These are phyloP conservation scores for Straminergon stramineum DNA, from an alignment of 225 moss, liverwort and hornwort genomes.

Conservation along the genomic window DNA sequence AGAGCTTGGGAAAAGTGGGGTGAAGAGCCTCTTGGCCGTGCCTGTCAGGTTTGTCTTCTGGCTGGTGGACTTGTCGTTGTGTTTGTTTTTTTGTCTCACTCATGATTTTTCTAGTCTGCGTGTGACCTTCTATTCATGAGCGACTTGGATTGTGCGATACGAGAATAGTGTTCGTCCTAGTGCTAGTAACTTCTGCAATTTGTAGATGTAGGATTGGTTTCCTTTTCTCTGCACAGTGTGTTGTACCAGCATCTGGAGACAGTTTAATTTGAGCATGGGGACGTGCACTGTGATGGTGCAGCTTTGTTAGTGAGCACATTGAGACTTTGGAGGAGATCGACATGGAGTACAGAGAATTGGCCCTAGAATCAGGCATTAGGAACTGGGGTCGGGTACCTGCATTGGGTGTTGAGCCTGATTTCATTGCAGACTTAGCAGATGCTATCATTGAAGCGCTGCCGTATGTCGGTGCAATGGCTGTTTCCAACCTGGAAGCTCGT, in stretches of 20 bases:
- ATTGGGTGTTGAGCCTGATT: constrained; percentile 73
- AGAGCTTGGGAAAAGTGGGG: constrained; percentile 78
- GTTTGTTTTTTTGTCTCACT: not conserved
- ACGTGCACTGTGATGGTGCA: constrained; percentile 20
- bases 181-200: not conserved
- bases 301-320: constrained; percentile 97
- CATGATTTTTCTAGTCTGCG: not conserved
- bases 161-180: not conserved
- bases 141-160: not conserved
- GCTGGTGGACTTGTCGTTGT: not conserved
- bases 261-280: not conserved
- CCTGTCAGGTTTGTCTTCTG: constrained; percentile 70
- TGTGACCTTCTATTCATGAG: not conserved
- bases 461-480: constrained; percentile 96
- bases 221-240: not conserved
- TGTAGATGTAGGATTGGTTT: not conserved
- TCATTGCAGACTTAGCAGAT: constrained; percentile 87
- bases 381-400: constrained; percentile 99
- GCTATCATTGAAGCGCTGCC: constrained; percentile 95
- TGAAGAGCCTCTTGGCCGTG: constrained; percentile 85
- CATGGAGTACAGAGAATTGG: constrained; percentile 95
- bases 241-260: not conserved
- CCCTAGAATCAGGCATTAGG: constrained; percentile 82
- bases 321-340: constrained; percentile 98
- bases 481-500: constrained; percentile 92